Evolutionary conservation across 179 eudicot species (phyloP).

Genomic region (Dionaea muscipula): DNA sequence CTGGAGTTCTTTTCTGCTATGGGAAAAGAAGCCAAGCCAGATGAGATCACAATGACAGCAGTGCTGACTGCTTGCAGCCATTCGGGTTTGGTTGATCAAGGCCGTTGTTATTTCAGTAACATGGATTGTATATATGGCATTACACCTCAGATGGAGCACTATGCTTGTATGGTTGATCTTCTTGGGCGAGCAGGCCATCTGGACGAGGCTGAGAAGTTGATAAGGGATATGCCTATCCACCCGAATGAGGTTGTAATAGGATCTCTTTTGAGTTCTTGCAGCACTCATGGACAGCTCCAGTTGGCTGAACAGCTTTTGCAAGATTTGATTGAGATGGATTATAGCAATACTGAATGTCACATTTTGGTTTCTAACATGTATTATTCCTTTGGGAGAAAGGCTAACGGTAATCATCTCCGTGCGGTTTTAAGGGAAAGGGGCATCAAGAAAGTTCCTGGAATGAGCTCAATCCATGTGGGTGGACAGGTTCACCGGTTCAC

Average conservation of each 20-base stretch:
- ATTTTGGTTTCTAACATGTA: constrained; percentile 28
- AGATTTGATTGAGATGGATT: constrained; percentile 18
- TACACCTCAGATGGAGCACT: constrained; percentile 28
- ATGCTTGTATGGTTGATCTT: constrained; percentile 33
- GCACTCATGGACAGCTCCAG: constrained; percentile 14
- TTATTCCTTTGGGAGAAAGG: constrained; percentile 15
- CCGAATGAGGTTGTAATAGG: constrained; percentile 30
- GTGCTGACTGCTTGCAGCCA: constrained; percentile 32
- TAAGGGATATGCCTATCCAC: constrained; percentile 23
- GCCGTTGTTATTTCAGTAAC: constrained; percentile 13
- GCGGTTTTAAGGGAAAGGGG: constrained; percentile 16
- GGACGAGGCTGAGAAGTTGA: constrained; percentile 22
- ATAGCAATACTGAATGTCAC: constrained; percentile 22
- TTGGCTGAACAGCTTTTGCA: constrained; percentile 18
- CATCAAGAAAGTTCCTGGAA: constrained; percentile 23
- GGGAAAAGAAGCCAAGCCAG: constrained; percentile 25
- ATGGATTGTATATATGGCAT: constrained; percentile 17
- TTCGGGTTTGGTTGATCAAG: constrained; percentile 29
- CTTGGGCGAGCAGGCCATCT: constrained; percentile 29
- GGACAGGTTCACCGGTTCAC: constrained; percentile 22
- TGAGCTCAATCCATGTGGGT: constrained; percentile 23
- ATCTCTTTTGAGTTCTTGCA: constrained; percentile 26
- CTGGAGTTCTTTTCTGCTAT: constrained; percentile 21
- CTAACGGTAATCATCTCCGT: constrained; percentile 15
- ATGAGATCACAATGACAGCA: constrained; percentile 24